Evolutionary conservation across 2,329 filamentous ascomycete genomes (phyloP), one percentile per base, ranked within the genome.

Genomic region (Myriosclerotinia scirpicola): DNA sequence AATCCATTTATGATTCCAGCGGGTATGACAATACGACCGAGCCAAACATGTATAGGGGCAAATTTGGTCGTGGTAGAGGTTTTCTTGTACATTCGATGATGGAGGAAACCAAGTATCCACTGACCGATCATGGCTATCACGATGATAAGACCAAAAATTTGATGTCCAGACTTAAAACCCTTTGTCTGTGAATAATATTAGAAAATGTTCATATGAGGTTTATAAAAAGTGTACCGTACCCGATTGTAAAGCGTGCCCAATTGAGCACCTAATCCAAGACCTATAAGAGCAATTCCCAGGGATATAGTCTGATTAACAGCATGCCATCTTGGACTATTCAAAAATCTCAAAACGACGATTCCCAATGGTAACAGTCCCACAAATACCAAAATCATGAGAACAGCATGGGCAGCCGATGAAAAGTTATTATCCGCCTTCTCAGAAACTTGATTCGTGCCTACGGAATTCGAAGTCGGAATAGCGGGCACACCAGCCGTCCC

Each of bases 121-220:
- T 88, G 85, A 6, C 73, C 77, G 20, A 88, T 74, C 62, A 87
- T 76, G 60, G 83, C 79, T 54, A 80, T 76, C 55, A 85, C 78
- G 50, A 87, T 77, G 20, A 87, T 73, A 66, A 86, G 79, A 11
- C 87, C 87, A 66, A 89, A 77, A 60, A 88, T 79, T 72, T 88
- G 86, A 72, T 89, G 87, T 11, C 80, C 76, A 1, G 80, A 80
- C 54, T 80, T 80, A 75, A 86, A 85, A 12, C 77, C 76, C 60
- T 81, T 83, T 22, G 84, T 84, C 83, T 86, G 67, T 59, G 67
- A 7, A 53, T 69, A 36, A 70, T 61, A 20, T 65, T 50, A 65
- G 40, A 58, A 4, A 11, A 26, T 52, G 38, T 22, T 2, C 9
- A 9, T 17, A 20, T 48, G 7, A 46, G 8, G 2, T 46, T 20